phyloP scores from a whole-genome alignment of 1,139 yeast genomes.

The Magnusiomyces suaveolens region DNA sequence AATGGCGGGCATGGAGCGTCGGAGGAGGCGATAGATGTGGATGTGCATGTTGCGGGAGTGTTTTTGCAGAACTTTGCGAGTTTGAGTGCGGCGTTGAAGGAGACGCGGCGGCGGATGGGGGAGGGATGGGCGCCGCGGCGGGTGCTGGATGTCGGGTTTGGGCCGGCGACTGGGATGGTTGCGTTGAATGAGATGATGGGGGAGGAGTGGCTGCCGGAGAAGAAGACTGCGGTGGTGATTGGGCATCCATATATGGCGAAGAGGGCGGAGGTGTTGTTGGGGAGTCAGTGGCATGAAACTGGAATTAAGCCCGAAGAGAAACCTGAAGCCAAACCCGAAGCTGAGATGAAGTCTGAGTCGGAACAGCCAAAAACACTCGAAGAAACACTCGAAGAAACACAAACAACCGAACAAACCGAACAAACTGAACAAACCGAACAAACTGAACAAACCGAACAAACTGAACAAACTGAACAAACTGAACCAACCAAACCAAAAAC shows the following conservation, averaged over 20 bases:
- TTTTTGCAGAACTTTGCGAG: conserved; percentile 80
- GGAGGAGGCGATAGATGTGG: conserved; percentile 51
- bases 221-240: conserved; percentile 62
- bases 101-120: conserved; percentile 45
- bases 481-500: no score
- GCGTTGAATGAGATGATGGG: conserved; percentile 82
- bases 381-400: not conserved
- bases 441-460: conserved; percentile 13
- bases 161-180: conserved; percentile 88
- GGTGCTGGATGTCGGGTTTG: conserved; percentile 74
- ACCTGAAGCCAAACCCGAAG: not conserved
- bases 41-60: conserved; percentile 73
- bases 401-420: not conserved
- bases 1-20: conserved; percentile 28
- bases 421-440: conserved; percentile 1
- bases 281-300: conserved; percentile 42
- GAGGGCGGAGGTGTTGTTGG: conserved; percentile 65
- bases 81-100: conserved; percentile 54
- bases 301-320: no score
- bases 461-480: conserved; percentile 22
- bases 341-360: not conserved
- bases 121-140: conserved; percentile 50
- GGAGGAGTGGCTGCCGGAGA: conserved; percentile 46
- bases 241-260: conserved; percentile 71
- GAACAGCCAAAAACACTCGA: not conserved